Evolutionary conservation across 2,329 filamentous ascomycete genomes (phyloP), one percentile per base, ranked within the genome.

Genomic region (Beauveria medogensis): DNA sequence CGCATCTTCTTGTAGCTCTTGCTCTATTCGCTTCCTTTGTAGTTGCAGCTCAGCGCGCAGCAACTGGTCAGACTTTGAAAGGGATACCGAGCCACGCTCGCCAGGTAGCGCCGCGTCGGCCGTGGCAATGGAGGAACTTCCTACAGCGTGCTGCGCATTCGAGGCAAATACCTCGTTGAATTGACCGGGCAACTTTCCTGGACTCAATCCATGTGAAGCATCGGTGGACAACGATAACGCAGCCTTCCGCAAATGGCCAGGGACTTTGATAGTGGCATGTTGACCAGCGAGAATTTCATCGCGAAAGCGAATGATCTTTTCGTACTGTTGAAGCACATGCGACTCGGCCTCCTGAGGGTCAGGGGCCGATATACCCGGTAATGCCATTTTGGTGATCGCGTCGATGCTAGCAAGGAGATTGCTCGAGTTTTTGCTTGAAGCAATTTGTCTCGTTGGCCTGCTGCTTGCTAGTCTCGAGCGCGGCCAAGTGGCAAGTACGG

Each of bases 41-140:
- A 93, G 75, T 71, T 89, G 85, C 63, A 91, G 78, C 75, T 96
- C 91, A 69, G 91, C 91, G 75, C 86, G 89, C 70, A 94, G 85
- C 66, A 95, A 79, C 70, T 90, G 86, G 70, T 91, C 89, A 67
- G 92, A 92, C 74, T 96, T 96, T 70, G 90, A 88, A 73, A 95
- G 81, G 67, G 95, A 81, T 63, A 95, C 86, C 55, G 91, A 90
- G 72, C 95, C 85, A 2, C 20, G 2, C 12, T 55, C 28, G 43
- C 14, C 16, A 24, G 43, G 43, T n/a, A 34, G 51, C 4, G 8
- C 51, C 30, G 40, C 30, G 14, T n/a, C 26, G 14, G 40, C n/a
- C 10, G 51, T 16, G 22, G 22, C 51, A 55, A 20, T 7, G 26
- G 51, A 54, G 20, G 50, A 26, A 2, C 8, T 26, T 55, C 34